These are phyloP conservation scores for Selaginella tamariscina DNA, from an alignment of 75 land plant species.

Conservation along the genomic window DNA sequence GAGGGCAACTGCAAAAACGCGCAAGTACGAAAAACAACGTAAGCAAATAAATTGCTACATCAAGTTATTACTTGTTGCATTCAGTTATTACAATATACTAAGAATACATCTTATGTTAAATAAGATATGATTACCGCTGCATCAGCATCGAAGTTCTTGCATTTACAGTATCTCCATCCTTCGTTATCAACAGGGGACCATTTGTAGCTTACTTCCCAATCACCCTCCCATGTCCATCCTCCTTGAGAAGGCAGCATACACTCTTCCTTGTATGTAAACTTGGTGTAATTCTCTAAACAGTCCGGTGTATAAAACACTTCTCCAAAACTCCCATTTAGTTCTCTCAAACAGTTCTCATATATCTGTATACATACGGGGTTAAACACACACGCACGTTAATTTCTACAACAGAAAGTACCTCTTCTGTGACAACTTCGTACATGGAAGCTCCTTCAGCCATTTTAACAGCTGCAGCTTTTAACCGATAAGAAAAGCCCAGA, in stretches of 20 bases:
- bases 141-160: too few relatives aligned
- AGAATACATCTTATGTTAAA: too few relatives aligned
- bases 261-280: slow-evolving; percentile 18
- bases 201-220: slow-evolving; percentile 18
- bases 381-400: background rate
- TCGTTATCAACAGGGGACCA: slow-evolving; percentile 22
- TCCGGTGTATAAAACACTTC: background rate
- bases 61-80: slow-evolving; percentile 13
- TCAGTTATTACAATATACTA: too few relatives aligned
- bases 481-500: slow-evolving; percentile 13
- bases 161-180: slow-evolving; percentile 23
- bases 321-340: slow-evolving; percentile 12
- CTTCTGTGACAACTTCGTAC: slow-evolving; percentile 22
- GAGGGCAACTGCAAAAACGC: too few relatives aligned
- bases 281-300: background rate
- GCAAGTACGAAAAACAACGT: too few relatives aligned
- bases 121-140: too few relatives aligned
- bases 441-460: slow-evolving; percentile 16
- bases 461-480: slow-evolving; percentile 31
- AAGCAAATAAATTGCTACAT: background rate
- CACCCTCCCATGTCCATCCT: slow-evolving; percentile 27
- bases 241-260: slow-evolving; percentile 17
- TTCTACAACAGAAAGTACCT: slow-evolving; percentile 15
- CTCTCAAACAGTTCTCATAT: slow-evolving; percentile 17
- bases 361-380: slow-evolving; percentile 3